Evolutionary conservation across 306 rosid species (phyloP).

Genomic region (Bauhinia variegata): DNA sequence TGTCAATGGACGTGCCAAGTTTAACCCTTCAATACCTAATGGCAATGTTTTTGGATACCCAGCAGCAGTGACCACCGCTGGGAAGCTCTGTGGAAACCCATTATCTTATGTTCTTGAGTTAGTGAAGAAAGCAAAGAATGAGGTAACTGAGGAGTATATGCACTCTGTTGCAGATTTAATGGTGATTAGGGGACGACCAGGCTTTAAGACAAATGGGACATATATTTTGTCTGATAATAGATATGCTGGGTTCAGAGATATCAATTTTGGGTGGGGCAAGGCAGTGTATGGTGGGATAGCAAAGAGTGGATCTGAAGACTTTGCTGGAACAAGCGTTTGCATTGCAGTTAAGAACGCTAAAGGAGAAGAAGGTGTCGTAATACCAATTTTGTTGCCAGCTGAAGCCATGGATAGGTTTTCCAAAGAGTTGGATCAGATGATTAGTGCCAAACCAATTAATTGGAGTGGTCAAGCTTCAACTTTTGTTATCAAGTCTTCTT

Average conservation of each 20-base stretch:
- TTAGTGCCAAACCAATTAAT: too few relatives aligned
- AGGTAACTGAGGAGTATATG: constrained; percentile 31
- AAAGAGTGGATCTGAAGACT: background rate
- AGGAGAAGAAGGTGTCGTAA: constrained; percentile 34
- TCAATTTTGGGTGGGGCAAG: constrained; percentile 49
- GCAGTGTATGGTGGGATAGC: constrained; percentile 27
- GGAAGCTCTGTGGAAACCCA: background rate
- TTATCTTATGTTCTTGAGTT: too few relatives aligned
- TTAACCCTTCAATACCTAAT: background rate
- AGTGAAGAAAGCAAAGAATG: constrained; percentile 8
- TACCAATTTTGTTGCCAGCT: constrained; percentile 36
- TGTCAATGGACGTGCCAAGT: background rate
- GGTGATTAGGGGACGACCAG: constrained; percentile 26
- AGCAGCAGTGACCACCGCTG: background rate
- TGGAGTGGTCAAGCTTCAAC: too few relatives aligned
- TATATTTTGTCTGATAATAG: background rate
- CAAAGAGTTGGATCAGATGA: constrained; percentile 1
- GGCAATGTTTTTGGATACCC: background rate
- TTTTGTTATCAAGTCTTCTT: too few relatives aligned
- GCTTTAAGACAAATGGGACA: background rate
- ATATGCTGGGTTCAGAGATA: background rate
- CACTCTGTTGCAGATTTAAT: constrained; percentile 30
- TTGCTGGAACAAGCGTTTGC: background rate
- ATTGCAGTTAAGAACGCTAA: background rate
- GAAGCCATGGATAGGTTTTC: constrained; percentile 36